Conservation (phyloP, 202 grass and related monocot genomes). For the Panicum virgatum region DNA sequence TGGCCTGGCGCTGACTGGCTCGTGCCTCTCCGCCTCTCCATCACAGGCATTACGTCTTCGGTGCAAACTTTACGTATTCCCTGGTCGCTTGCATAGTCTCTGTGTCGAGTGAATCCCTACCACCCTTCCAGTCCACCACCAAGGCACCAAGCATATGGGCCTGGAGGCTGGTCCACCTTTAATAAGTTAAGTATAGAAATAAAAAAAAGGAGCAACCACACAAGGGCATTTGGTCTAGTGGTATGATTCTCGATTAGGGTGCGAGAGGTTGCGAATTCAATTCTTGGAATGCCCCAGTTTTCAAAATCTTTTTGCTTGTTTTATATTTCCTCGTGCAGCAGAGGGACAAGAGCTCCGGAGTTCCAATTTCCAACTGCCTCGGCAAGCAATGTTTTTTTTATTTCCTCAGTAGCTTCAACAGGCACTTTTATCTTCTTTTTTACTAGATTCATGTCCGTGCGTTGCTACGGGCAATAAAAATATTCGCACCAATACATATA, state of each 20-base stretch:
- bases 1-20: neutral
- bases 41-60: neutral
- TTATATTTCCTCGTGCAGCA: neutral
- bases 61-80: neutral
- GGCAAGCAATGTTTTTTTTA: no score
- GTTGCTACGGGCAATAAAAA: no score
- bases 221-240: conserved; percentile 91
- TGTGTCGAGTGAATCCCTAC: no score
- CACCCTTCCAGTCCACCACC: no score
- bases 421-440: no score
- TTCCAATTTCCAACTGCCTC: no score
- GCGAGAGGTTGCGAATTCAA: conserved; percentile 98
- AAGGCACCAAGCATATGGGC: no score
- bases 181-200: no score
- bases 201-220: accelerated
- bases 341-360: no score
- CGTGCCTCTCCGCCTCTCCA: neutral
- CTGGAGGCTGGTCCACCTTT: no score
- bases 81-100: neutral
- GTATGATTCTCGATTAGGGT: conserved; percentile 98
- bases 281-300: conserved; percentile 71
- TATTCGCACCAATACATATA: no score
- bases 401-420: neutral
- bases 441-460: no score
- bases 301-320: neutral